phyloP scores from a whole-genome alignment of 2,329 filamentous ascomycete species.

The Pseudocercospora macadamiae region DNA sequence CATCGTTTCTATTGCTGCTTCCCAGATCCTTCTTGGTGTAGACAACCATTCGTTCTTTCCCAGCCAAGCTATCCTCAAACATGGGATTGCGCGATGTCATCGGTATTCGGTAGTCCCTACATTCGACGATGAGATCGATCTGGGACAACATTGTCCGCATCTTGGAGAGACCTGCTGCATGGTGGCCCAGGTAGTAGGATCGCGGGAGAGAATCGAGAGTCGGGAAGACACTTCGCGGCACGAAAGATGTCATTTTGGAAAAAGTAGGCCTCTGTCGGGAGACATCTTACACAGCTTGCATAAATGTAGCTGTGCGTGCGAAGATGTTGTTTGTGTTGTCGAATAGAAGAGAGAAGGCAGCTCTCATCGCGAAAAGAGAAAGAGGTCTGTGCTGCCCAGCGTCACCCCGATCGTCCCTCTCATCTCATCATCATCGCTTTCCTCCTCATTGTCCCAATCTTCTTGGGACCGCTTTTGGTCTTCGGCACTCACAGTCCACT shows the following conservation, averaged over 20 bases:
- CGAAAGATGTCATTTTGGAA: conserved; percentile 57
- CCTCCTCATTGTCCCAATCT: neutral
- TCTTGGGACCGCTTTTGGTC: neutral
- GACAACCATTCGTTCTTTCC: conserved; percentile 75
- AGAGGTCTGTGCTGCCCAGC: conserved; percentile 2
- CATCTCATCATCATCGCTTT: neutral
- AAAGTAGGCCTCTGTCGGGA: conserved; percentile 21
- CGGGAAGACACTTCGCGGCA: conserved; percentile 74
- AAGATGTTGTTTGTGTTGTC: neutral
- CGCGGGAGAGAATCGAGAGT: conserved; percentile 75
- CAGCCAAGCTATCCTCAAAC: conserved; percentile 77
- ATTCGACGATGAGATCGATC: conserved; percentile 90
- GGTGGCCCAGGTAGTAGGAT: conserved; percentile 94
- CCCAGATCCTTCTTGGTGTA: conserved; percentile 90
- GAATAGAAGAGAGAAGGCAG: neutral
- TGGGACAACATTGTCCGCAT: conserved; percentile 80
- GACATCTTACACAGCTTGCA: conserved; percentile 19
- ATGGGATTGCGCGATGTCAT: conserved; percentile 87
- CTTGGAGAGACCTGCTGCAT: conserved; percentile 75
- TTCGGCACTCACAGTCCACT: neutral
- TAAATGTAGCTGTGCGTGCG: neutral
- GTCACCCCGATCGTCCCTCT: neutral
- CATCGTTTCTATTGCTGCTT: conserved; percentile 41
- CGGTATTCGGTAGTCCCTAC: conserved; percentile 88
- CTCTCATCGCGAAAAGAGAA: neutral